Evolutionary conservation across 2,329 filamentous ascomycete species (phyloP).

Genomic region (Didymella glomerata): DNA sequence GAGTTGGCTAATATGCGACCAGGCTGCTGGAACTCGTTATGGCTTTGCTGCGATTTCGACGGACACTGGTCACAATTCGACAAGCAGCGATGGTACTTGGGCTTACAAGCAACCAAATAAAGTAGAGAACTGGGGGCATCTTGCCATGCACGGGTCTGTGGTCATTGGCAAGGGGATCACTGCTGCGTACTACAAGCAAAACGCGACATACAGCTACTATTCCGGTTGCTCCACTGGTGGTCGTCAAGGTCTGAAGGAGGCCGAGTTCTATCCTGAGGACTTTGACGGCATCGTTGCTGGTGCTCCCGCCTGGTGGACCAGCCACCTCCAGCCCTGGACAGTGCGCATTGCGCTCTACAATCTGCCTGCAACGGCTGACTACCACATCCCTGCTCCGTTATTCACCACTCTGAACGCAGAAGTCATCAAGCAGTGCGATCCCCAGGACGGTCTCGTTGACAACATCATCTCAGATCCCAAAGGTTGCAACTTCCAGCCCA

Average conservation of each 20-base stretch:
- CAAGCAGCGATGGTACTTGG: slow-evolving; percentile 48
- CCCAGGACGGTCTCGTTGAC: slow-evolving; percentile 59
- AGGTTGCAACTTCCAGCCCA: slow-evolving; percentile 55
- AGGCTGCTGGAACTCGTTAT: slow-evolving; percentile 46
- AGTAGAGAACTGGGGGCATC: slow-evolving; percentile 52
- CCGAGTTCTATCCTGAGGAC: slow-evolving; percentile 63
- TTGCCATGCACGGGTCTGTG: slow-evolving; percentile 58
- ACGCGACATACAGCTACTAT: slow-evolving; percentile 61
- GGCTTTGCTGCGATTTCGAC: slow-evolving; percentile 57
- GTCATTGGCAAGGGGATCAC: slow-evolving; percentile 59
- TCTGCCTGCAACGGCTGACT: slow-evolving; percentile 55
- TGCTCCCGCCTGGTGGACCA: slow-evolving; percentile 61
- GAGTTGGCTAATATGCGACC: not conserved
- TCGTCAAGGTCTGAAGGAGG: slow-evolving; percentile 64
- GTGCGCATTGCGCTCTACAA: slow-evolving; percentile 59
- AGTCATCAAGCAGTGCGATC: slow-evolving; percentile 61
- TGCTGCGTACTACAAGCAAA: slow-evolving; percentile 58
- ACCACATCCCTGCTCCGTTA: slow-evolving; percentile 55
- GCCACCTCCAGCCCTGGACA: slow-evolving; percentile 57
- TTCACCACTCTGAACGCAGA: slow-evolving; percentile 57
- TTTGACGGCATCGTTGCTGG: slow-evolving; percentile 67
- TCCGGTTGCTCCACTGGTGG: slow-evolving; percentile 68
- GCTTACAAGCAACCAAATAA: slow-evolving; percentile 50
- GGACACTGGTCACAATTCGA: slow-evolving; percentile 57
- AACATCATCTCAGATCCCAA: slow-evolving; percentile 58